These are phyloP conservation scores for Pascua guehoae DNA, from an alignment of 1,284 basidiomycete species.

Conservation along the genomic window DNA sequence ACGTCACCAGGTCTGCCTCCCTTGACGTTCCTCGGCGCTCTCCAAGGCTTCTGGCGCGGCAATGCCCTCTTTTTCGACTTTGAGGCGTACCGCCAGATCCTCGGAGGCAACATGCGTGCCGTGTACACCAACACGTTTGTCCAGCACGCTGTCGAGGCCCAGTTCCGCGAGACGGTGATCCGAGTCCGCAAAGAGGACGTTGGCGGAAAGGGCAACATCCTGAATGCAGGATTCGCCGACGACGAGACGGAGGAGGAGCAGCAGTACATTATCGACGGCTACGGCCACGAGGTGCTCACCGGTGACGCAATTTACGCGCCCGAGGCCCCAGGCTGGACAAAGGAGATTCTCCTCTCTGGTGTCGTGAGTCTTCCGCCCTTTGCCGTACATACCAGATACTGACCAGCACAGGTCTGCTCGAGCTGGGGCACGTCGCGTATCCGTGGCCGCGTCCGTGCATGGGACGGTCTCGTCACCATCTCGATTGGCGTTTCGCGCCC, in stretches of 20 bases:
- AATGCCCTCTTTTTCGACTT: slow-evolving; percentile 56
- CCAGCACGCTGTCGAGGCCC: slow-evolving; percentile 41
- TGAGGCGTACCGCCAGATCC: slow-evolving; percentile 53
- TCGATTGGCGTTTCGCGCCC: slow-evolving; percentile 13
- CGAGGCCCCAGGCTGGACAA: slow-evolving; percentile 45
- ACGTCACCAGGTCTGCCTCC: slow-evolving; percentile 49
- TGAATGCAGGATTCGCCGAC: slow-evolving; percentile 39
- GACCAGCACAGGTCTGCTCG: slow-evolving; percentile 17
- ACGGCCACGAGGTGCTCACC: slow-evolving; percentile 35
- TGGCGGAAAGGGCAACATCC: slow-evolving; percentile 39
- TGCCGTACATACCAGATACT: background rate
- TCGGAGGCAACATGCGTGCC: slow-evolving; percentile 49
- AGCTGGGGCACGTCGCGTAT: slow-evolving; percentile 39
- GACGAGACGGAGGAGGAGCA: slow-evolving; percentile 36
- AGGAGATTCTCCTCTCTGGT: slow-evolving; percentile 48
- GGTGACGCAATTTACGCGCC: slow-evolving; percentile 28
- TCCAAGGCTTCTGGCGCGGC: slow-evolving; percentile 55
- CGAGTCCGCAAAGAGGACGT: slow-evolving; percentile 40
- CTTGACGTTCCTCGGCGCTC: slow-evolving; percentile 44
- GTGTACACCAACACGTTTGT: slow-evolving; percentile 48
- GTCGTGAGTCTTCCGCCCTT: slow-evolving; percentile 21
- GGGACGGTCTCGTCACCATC: slow-evolving; percentile 46
- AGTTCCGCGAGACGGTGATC: slow-evolving; percentile 44
- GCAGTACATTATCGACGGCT: slow-evolving; percentile 29
- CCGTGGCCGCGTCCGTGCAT: slow-evolving; percentile 44